Evolutionary conservation across 2,329 filamentous ascomycete genomes (phyloP), one percentile per base, ranked within the genome.

Genomic region (Graphiopsis chlorocephala): DNA sequence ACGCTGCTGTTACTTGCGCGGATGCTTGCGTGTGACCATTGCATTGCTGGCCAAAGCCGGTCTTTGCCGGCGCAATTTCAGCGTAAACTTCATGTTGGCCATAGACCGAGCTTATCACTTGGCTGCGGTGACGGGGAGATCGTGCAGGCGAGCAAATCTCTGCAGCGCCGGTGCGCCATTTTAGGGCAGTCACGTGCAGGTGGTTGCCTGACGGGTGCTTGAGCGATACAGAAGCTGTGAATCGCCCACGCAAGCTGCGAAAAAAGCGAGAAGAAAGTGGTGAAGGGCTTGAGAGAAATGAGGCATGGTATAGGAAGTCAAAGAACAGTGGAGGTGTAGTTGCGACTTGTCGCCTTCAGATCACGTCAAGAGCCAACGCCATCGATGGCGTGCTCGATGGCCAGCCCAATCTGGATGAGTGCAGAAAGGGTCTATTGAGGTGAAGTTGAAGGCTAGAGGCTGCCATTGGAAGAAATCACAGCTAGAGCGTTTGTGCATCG

Each of bases 341-440:
- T 56, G 53, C 31, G 53, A 56, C 53, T 56, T 33, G 31, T 26
- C 20, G 53, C 53, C 53, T 56, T 25, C 17, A 23, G 23, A 56
- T 33, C 53, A 26, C 53, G 53, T 33, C 53, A 38, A 31, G 53
- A 33, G 8, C 31, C 28, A 56, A 14, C 53, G 53, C 53, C 53
- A 56, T 56, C 53, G 53, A 56, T 56, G 29, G 53, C 53, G 53
- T 56, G 53, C 53, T 56, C 53, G 31, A 56, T 14, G 7, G 15
- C 20, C 50, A n/a, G 17, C 50, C 28, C 11, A n/a, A 23, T 31
- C 5, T 2, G 28, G 50, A 31, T 14, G 28, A 20, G 10, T 7
- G 0, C 17, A 20, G 14, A 45, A 31, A n/a, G 17, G 50, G 28
- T 12, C 14, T 53, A 53, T 2, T 12, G 12, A 8, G n/a, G n/a